Evolutionary conservation across 2,329 filamentous ascomycete genomes (phyloP).

Genomic region (Apiospora malaysiana): DNA sequence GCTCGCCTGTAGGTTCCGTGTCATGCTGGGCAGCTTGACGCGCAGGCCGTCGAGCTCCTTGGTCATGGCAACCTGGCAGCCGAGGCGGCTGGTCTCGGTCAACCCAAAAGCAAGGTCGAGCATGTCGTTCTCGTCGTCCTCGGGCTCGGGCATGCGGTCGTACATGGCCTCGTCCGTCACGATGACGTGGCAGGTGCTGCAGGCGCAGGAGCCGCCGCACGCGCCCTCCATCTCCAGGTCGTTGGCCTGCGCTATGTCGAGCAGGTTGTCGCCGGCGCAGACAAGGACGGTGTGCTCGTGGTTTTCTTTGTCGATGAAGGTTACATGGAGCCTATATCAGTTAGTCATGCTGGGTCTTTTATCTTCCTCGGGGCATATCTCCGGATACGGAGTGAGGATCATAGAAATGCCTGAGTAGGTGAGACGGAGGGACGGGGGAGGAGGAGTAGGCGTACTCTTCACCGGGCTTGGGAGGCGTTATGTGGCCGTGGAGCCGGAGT

Average conservation of each 20-base stretch:
- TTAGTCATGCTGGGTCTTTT: no score
- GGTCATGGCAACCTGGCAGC: constrained; percentile 91
- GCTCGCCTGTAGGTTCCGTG: constrained; percentile 91
- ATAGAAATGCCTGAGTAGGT: no score
- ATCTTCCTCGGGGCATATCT: background rate
- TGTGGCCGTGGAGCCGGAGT: constrained; percentile 72
- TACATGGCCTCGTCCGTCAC: constrained; percentile 76
- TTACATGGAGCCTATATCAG: constrained; percentile 74
- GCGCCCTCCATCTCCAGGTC: constrained; percentile 99
- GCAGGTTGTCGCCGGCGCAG: constrained; percentile 84
- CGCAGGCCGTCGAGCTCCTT: constrained; percentile 87
- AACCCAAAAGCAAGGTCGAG: constrained; percentile 88
- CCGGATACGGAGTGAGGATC: no score
- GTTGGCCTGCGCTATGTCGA: constrained; percentile 93
- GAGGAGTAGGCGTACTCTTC: constrained; percentile 78
- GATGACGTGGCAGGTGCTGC: constrained; percentile 92
- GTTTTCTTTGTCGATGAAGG: constrained; percentile 74
- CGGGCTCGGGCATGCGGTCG: constrained; percentile 78
- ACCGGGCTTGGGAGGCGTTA: constrained; percentile 83
- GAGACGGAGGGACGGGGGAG: background rate
- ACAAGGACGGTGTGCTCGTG: constrained; percentile 81
- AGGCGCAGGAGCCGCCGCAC: constrained; percentile 92
- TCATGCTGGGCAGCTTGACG: constrained; percentile 90
- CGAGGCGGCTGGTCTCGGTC: constrained; percentile 82
- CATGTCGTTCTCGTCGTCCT: constrained; percentile 88